These are phyloP conservation scores for Calonectria ilicicola DNA, from an alignment of 2,329 filamentous ascomycete genomes.

Conservation along the genomic window DNA sequence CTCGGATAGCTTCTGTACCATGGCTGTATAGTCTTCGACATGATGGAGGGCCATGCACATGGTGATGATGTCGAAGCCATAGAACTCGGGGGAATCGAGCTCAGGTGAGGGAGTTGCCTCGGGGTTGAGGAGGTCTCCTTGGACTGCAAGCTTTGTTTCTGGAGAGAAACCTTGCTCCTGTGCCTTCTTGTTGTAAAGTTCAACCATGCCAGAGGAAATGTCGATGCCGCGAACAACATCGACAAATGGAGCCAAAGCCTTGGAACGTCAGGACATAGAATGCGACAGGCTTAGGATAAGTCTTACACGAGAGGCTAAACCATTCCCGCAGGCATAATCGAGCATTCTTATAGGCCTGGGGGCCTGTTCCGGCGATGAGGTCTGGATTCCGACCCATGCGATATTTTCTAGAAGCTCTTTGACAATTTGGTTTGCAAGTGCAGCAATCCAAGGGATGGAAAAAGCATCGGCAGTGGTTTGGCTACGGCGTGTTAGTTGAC, in stretches of 20 bases:
- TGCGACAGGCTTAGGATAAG: fast-evolving
- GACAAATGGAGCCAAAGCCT: slow-evolving; percentile 49
- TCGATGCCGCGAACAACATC: slow-evolving; percentile 49
- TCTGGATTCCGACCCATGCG: slow-evolving; percentile 41
- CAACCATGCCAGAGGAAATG: slow-evolving; percentile 47
- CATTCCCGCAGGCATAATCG: slow-evolving; percentile 49
- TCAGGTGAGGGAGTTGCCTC: slow-evolving; percentile 33
- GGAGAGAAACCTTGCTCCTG: slow-evolving; percentile 35
- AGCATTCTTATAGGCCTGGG: slow-evolving; percentile 35
- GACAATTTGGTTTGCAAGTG: slow-evolving; percentile 41
- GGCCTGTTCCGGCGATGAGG: background rate
- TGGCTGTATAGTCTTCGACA: slow-evolving; percentile 42
- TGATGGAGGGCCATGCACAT: slow-evolving; percentile 54
- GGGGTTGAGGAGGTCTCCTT: slow-evolving; percentile 45
- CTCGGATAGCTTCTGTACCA: slow-evolving; percentile 44
- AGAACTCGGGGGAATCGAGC: slow-evolving; percentile 35
- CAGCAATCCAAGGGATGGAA: slow-evolving; percentile 39
- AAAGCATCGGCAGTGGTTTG: slow-evolving; percentile 31
- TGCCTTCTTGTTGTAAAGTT: slow-evolving; percentile 47
- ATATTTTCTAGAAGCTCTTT: slow-evolving; percentile 39
- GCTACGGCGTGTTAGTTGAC: slow-evolving; percentile 20
- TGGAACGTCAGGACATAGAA: background rate
- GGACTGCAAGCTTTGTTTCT: slow-evolving; percentile 45
- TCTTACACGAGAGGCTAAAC: slow-evolving; percentile 44
- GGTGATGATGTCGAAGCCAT: slow-evolving; percentile 47